Evolutionary conservation across 2,329 filamentous ascomycete genomes (phyloP), one percentile per base, ranked within the genome.

Genomic region (Monosporascus cannonballus): DNA sequence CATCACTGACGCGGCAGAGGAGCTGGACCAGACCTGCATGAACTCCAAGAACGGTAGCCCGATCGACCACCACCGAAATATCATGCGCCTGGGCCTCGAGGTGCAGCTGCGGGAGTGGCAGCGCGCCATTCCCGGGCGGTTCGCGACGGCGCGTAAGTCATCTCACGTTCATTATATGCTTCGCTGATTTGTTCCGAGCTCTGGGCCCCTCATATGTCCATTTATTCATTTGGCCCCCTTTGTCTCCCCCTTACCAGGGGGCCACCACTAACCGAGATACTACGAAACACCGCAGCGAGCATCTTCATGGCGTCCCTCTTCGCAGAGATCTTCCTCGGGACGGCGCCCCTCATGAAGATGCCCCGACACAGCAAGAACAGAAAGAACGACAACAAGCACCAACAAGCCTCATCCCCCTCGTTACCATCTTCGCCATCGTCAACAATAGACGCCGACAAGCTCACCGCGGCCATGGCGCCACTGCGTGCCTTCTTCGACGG

Each of bases 21-120:
- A 65, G 5, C 61, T 72, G 24, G 58, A 61, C 18, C 64, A 41
- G 52, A 61, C 37, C 9, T 64, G 66, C 44, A 61, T 59, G 6
- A 61, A 62, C 7, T 48, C 54, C 8, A 56, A 52, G 18, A 15
- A 25, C 8, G 51, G 56, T 25, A 50, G 53, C n/a, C 65, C 67
- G 47, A 66, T 61, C 53, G 65, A 72, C 38, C 70, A 76, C 52
- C 74, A 79, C 45, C 68, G 65, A 20, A 64, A 67, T 3, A 67
- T 80, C 18, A 67, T 80, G 54, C 60, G 76, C n/a, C 65, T 72
- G 2, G 77, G 78, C 0, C 69, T 80, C 27, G 75, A 78, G 53
- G 62, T 72, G 3, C 76, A 80, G 56, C 62, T 76, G 8, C 57
- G 60, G n/a, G 73, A 78, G 39, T 71, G 73, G 57, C 68, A 72